A percentile compares a stretch with the other conserved stretches of the same genome.
These are phyloP conservation scores for Crocinoboletus sp. DNA, from an alignment of 1,284 basidiomycete species.

Conservation along the genomic window DNA sequence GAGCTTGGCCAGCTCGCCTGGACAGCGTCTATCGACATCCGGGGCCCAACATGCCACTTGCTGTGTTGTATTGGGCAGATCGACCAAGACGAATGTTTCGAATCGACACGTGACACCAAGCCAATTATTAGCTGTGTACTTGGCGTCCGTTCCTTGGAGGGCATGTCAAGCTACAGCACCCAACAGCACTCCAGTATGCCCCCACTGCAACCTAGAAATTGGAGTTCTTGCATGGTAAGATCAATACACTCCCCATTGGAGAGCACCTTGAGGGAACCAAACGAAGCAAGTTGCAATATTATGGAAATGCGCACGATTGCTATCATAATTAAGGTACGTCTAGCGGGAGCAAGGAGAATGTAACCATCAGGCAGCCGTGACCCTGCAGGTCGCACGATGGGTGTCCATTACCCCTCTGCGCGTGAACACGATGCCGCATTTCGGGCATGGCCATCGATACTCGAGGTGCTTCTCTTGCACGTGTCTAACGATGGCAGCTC, in stretches of 20 bases:
- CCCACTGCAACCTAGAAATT: not conserved
- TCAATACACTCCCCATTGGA: not conserved
- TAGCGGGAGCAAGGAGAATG: not conserved
- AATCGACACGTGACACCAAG: too few relatives aligned
- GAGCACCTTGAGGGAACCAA: not conserved
- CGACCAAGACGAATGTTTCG: too few relatives aligned
- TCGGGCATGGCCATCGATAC: slow-evolving; percentile 22
- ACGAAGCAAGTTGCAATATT: not conserved
- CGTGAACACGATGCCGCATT: slow-evolving; percentile 16
- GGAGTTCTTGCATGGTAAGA: not conserved
- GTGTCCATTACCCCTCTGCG: slow-evolving; percentile 17
- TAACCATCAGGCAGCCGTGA: not conserved
- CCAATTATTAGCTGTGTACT: slow-evolving; percentile 4
- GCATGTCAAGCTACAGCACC: not conserved
- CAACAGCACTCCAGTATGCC: not conserved
- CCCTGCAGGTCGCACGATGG: slow-evolving; percentile 12
- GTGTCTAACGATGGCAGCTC: slow-evolving; percentile 16
- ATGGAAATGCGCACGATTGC: not conserved
- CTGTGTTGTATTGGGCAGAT: slow-evolving; percentile 8
- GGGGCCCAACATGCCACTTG: slow-evolving; percentile 6
- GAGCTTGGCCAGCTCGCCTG: not conserved
- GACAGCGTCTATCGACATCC: too few relatives aligned
- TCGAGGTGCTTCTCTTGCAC: slow-evolving; percentile 23
- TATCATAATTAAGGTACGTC: slow-evolving; percentile 3
- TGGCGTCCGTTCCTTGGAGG: slow-evolving; percentile 1